These are phyloP conservation scores for Colletotrichum sp. DNA, from an alignment of 2,329 filamentous ascomycete species.

Conservation along the genomic window DNA sequence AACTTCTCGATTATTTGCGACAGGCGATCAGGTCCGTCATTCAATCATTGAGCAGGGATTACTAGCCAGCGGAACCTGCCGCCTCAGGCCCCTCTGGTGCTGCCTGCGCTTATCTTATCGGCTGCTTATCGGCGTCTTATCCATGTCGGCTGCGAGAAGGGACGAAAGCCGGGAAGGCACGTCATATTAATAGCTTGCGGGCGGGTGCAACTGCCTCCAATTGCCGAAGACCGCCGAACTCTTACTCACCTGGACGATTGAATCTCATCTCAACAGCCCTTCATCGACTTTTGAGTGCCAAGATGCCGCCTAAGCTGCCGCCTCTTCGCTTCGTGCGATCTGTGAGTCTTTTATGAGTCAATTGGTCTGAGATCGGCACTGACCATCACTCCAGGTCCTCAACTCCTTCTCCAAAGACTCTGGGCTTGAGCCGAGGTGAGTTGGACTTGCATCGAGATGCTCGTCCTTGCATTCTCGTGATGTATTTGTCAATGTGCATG, in stretches of 20 bases:
- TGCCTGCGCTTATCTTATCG: not conserved
- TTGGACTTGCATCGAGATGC: not conserved
- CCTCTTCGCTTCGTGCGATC: slow-evolving; percentile 50
- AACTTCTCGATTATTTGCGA: slow-evolving; percentile 11
- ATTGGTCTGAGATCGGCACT: not conserved
- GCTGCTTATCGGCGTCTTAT: not conserved
- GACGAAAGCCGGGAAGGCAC: not conserved
- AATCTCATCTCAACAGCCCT: not conserved
- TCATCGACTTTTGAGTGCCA: not conserved
- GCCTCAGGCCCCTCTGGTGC: not conserved
- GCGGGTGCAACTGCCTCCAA: not conserved
- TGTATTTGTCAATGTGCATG: not conserved
- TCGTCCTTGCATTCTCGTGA: not conserved
- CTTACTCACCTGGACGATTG: not conserved
- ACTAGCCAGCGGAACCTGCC: slow-evolving; percentile 7
- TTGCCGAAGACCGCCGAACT: slow-evolving; percentile 13
- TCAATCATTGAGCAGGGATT: not conserved
- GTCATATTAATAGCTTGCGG: not conserved
- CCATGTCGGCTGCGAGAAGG: not conserved
- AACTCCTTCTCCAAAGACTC: slow-evolving; percentile 86
- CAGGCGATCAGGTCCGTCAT: not conserved
- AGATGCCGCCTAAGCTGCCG: slow-evolving; percentile 19
- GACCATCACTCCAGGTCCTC: slow-evolving; percentile 65
- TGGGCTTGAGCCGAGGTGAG: slow-evolving; percentile 85
- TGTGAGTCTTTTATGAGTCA: slow-evolving; percentile 45